Base-by-base conservation (phyloP, 2,329 filamentous ascomycete species). In the Apiospora kogelbergensis region DNA sequence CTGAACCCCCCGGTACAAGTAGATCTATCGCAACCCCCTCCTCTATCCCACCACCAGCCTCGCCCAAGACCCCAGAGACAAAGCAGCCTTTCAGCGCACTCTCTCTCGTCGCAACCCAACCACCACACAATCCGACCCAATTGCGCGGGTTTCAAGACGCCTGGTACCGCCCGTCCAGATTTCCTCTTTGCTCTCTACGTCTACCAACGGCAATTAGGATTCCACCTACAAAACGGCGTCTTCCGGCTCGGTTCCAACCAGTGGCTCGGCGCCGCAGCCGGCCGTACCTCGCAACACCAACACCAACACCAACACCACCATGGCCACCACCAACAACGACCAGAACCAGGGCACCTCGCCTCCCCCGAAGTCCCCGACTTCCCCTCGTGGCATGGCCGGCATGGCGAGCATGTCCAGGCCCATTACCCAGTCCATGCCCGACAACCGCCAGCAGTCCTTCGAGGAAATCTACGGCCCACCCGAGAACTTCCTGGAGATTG, bases 401-500 rank as follows among this genome's bases (percentile, higher is more conserved):
- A 72, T 79, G 71, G 73, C 74, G 69, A 76, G 76, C 72, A 72
- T 79, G 72, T 84, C 85, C 75, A 81, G 84, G 71, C 85, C 86
- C 74, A 87, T 86, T 77, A 86, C 91, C 84, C 88, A 90, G 81
- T 86, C 88, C 72, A 88, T 91, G 84, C 89, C 89, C 64, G 89
- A 91, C 78, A 89, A 92, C 74, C 93, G 95, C 77, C 90, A 93
- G 83, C 96, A 99, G 85, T 96, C 92, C 78, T 98, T 98, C 79
- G 96, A 99, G 83, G 96, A 99, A 87, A 97, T 98, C 80, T 99
- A 99, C 82, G 96, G 95, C 17, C 94, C 95, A 64, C 96, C 96
- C 6, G 96, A 99, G 86, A 99, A 99, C 85, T 98, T 98, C 80
- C 89, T 99, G 68, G 96, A 99, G 85, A 97, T 99, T 73, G 96